Evolutionary conservation across 108 stramenopile species (phyloP).

Genomic region (Discostella stelligeroides): DNA sequence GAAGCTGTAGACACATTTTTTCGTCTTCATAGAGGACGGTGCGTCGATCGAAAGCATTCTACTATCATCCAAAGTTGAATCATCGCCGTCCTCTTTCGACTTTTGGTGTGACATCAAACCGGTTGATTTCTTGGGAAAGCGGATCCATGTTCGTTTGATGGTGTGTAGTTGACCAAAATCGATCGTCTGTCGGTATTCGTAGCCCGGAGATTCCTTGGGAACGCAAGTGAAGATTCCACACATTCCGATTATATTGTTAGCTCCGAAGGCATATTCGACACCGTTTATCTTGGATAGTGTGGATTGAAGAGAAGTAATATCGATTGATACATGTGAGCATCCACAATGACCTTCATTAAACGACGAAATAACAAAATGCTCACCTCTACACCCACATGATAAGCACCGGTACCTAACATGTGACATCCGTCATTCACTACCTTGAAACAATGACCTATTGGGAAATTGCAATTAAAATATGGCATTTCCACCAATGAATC

Average conservation of each 20-base stretch:
- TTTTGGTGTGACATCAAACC: neutral
- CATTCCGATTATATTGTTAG: conserved; percentile 62
- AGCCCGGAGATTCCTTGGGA: conserved; percentile 75
- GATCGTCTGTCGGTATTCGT: conserved; percentile 72
- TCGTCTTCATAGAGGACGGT: neutral
- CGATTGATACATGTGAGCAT: neutral
- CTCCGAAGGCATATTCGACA: conserved; percentile 81
- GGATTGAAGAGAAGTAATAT: too few species aligned
- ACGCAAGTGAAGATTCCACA: conserved; percentile 82
- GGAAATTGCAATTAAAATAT: conserved; percentile 70
- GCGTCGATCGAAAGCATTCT: neutral
- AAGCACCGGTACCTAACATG: conserved; percentile 79
- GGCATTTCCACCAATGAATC: conserved; percentile 68
- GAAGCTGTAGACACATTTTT: conserved; percentile 26
- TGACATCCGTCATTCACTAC: conserved; percentile 71
- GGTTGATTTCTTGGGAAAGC: conserved; percentile 18
- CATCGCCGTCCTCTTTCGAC: conserved; percentile 18
- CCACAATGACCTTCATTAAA: neutral
- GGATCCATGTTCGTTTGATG: conserved; percentile 48
- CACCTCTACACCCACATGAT: conserved; percentile 84
- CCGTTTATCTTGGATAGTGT: conserved; percentile 58
- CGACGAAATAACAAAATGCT: neutral
- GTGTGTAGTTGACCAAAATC: conserved; percentile 68
- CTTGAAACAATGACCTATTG: conserved; percentile 72
- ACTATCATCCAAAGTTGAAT: neutral